Evolutionary conservation across 805 yeast genomes (phyloP), one percentile per base, ranked within the genome.

Genomic region (Huiozyma naganishii): DNA sequence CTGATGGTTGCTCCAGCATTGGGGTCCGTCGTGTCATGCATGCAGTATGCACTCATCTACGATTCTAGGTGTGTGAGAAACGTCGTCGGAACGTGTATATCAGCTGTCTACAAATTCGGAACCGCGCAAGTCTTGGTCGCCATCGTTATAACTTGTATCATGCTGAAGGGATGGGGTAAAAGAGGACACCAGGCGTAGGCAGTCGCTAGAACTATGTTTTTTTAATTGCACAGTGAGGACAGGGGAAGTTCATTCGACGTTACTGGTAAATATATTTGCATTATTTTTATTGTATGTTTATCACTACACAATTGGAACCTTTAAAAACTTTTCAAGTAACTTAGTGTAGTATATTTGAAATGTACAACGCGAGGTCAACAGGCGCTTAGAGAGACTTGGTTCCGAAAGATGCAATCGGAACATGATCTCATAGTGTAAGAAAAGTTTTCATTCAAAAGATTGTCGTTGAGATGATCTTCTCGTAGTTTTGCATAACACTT

Each of bases 1-100:
- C 84, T 87, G 59, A 81, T 87, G 74, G 71, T 84, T 32, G 92
- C 94, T 0, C 95, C 96, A 2, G 95, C 96, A 0, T 49, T 85
- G 2, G 95, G 95, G 1, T 70, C 90, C 1, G 68, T 83, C 5
- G 48, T 75, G 2, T 83, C 74, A 53, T 89, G 95, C 6, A 54
- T 83, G 41, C 50, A 79, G 9, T 88, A 81, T 58, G 96, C 95
- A 1, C 53, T 63, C 27, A 61, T 76, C 13, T 79, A 74, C 51
- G 92, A 85, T 50, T 32, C 58, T 1, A 48, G 43, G 6, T 65
- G 70, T 44, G 37, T 46, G 6, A 35, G 32, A 13, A 40, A 28
- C 10, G 40, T 39, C 27, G 45, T 41, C 10, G 38, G 45, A 17
- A 37, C 41, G 6, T 57, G 62, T 46, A 54, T 57, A 13, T 34